Conservation (phyloP, 2,329 filamentous ascomycete species). For the Fusarium praegraminearum region DNA sequence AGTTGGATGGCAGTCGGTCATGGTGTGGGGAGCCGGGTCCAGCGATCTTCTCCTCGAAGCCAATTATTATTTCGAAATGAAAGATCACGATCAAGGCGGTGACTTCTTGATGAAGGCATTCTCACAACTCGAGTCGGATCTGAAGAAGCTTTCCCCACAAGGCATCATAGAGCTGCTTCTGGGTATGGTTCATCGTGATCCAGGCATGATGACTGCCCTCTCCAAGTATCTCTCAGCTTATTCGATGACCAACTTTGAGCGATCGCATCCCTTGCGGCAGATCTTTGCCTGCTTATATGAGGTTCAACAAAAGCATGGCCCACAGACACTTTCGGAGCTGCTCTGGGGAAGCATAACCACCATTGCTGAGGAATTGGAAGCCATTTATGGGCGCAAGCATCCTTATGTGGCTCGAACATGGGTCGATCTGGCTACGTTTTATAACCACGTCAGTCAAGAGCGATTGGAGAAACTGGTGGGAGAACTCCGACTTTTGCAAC, state of each 20-base stretch:
- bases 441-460: constrained; percentile 54
- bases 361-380: constrained; percentile 59
- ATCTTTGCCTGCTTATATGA: constrained; percentile 60
- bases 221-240: constrained; percentile 61
- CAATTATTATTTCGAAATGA: constrained; percentile 57
- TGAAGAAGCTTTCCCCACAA: constrained; percentile 58
- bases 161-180: constrained; percentile 58
- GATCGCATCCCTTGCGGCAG: constrained; percentile 57
- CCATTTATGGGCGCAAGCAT: constrained; percentile 58
- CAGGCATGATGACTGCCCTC: constrained; percentile 59
- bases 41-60: constrained; percentile 60
- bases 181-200: constrained; percentile 59
- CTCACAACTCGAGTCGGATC: constrained; percentile 57
- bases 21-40: constrained; percentile 59
- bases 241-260: constrained; percentile 58
- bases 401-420: constrained; percentile 59
- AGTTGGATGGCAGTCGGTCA: constrained; percentile 56
- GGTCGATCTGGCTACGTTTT: constrained; percentile 57
- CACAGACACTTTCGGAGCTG: constrained; percentile 57
- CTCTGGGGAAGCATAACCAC: constrained; percentile 57
- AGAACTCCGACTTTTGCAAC: constrained; percentile 54
- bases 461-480: constrained; percentile 53
- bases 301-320: constrained; percentile 60
- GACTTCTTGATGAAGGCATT: constrained; percentile 58
- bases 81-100: constrained; percentile 56